These are phyloP conservation scores for Sclerotinia subarctica DNA, from an alignment of 2,329 filamentous ascomycete species.

Conservation along the genomic window DNA sequence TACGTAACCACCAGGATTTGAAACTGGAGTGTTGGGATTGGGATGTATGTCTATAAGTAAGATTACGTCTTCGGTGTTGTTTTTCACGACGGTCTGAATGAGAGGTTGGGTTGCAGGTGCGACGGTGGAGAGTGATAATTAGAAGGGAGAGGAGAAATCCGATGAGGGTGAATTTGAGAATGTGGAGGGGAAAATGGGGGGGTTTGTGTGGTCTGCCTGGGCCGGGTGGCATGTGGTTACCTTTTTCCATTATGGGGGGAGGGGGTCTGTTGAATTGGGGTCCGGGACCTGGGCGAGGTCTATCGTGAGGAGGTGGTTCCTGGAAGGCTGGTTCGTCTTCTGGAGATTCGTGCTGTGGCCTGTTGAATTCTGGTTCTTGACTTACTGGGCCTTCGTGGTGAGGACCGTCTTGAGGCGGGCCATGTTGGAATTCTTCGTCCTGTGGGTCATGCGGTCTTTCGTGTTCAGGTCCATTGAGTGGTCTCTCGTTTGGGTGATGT, in stretches of 20 bases:
- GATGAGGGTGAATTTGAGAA: slow-evolving; percentile 29
- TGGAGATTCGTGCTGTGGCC: background rate
- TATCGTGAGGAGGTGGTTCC: background rate
- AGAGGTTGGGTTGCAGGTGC: slow-evolving; percentile 23
- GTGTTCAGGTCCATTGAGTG: background rate
- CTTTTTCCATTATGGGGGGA: background rate
- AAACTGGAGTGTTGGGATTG: slow-evolving; percentile 23
- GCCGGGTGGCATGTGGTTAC: background rate
- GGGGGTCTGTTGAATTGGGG: background rate
- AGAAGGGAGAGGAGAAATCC: slow-evolving; percentile 33
- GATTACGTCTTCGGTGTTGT: slow-evolving; percentile 24
- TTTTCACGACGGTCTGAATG: slow-evolving; percentile 25
- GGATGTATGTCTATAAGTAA: slow-evolving; percentile 24
- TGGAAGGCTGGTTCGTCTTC: background rate
- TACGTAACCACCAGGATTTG: slow-evolving; percentile 21
- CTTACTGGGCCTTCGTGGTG: background rate
- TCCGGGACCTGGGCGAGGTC: background rate
- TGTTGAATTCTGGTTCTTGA: background rate
- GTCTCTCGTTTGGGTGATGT: background rate
- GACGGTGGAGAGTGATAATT: slow-evolving; percentile 28
- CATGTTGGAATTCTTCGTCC: background rate
- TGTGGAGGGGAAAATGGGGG: slow-evolving; percentile 19
- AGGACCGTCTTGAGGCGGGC: background rate
- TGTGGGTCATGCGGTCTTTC: background rate
- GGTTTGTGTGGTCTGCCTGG: background rate